Conservation (phyloP, 2,329 filamentous ascomycete species). For the Byssoonygena ceratinophila region DNA sequence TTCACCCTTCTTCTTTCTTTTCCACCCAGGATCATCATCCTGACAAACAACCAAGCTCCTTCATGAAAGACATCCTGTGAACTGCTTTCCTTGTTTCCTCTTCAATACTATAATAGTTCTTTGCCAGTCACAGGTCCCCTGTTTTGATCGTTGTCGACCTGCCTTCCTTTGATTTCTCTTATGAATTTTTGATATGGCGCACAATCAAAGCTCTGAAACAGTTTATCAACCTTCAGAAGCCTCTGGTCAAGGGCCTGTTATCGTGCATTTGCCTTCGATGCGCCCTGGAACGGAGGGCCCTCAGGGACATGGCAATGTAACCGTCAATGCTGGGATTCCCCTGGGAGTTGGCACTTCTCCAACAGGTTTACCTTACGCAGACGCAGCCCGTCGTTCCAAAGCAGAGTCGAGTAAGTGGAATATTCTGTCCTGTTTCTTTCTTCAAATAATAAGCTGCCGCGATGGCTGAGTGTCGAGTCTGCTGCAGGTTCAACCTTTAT, state of each 20-base stretch:
- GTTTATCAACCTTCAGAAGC: neutral
- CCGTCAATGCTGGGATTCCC: neutral
- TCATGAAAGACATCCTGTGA: neutral
- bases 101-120: neutral
- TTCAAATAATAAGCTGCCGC: neutral
- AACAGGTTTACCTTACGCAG: neutral
- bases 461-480: too few species aligned
- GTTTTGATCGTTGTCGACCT: neutral
- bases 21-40: neutral
- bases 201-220: neutral
- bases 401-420: neutral
- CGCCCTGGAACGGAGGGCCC: neutral
- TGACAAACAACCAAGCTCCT: neutral
- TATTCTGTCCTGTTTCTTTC: neutral
- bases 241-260: neutral
- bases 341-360: neutral
- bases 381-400: slow-evolving; percentile 1
- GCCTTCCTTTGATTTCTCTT: neutral
- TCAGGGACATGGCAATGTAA: neutral
- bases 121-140: neutral
- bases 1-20: neutral
- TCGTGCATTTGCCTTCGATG: neutral
- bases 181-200: neutral
- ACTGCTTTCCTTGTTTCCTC: neutral
- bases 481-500: too few species aligned